A percentile compares a stretch with the other conserved stretches of the same genome.
phyloP scores from a whole-genome alignment of 441 rosid genomes.

The Adansonia madagascariensis region DNA sequence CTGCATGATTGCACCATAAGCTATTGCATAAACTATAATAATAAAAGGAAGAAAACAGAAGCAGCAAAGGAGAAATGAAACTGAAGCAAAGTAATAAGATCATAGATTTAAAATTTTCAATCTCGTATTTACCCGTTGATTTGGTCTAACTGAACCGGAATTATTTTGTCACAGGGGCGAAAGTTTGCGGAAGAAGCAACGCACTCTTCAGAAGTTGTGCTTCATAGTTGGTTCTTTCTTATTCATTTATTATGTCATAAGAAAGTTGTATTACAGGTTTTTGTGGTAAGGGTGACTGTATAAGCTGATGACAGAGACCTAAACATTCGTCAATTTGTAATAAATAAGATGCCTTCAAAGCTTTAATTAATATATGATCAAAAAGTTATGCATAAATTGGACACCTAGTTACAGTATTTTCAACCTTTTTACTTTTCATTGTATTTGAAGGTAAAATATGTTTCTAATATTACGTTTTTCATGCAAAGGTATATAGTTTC shows the following conservation, averaged over 20 bases:
- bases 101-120: background rate
- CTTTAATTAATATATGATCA: background rate
- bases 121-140: background rate
- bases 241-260: slow-evolving; percentile 41
- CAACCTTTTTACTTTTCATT: background rate
- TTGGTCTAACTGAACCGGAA: background rate
- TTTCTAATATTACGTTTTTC: background rate
- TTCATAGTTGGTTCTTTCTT: slow-evolving; percentile 35
- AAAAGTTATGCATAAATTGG: background rate
- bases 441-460: background rate
- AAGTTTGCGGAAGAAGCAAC: background rate
- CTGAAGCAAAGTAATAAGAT: background rate
- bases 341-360: background rate
- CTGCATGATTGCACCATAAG: background rate
- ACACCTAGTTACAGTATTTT: background rate
- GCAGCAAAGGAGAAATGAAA: background rate
- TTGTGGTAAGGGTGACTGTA: background rate
- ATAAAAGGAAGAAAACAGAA: background rate
- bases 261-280: slow-evolving; percentile 27
- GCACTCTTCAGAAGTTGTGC: slow-evolving; percentile 32
- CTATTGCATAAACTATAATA: background rate
- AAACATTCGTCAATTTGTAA: slow-evolving; percentile 17
- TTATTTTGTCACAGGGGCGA: slow-evolving; percentile 33
- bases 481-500: too few relatives aligned
- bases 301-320: background rate